A percentile compares a stretch with the other conserved stretches of the same genome.
Conservation (phyloP, 2,329 filamentous ascomycete species). For the Hawksworthiomyces lignivorus region DNA sequence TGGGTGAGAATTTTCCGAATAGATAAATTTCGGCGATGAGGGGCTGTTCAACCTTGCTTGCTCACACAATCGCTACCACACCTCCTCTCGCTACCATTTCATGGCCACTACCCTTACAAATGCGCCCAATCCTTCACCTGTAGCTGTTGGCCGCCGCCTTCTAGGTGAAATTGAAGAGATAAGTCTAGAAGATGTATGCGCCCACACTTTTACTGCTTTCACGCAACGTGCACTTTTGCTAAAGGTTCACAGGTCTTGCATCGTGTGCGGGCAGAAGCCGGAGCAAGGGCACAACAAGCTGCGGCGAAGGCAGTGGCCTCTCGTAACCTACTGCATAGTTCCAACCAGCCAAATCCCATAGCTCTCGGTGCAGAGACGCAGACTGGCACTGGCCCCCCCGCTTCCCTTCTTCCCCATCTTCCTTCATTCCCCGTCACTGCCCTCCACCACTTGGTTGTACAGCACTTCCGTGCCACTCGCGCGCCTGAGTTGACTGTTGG, state of each 20-base stretch:
- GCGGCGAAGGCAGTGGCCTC: too few species aligned
- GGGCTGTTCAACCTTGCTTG: too few species aligned
- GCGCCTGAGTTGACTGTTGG: constrained; percentile 40
- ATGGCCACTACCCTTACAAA: constrained; percentile 4
- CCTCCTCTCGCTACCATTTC: not conserved
- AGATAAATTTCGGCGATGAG: too few species aligned
- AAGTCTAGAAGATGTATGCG: constrained; percentile 50
- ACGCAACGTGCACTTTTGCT: constrained; percentile 1
- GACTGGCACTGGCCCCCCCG: too few species aligned
- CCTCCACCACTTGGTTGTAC: constrained; percentile 38
- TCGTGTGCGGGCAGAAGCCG: constrained; percentile 7
- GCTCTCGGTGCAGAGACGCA: too few species aligned
- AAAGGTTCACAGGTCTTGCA: constrained; percentile 9
- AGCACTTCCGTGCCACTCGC: constrained; percentile 41
- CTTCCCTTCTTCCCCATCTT: not conserved
- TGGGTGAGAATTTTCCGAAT: too few species aligned
- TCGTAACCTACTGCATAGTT: too few species aligned
- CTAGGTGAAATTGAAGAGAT: constrained; percentile 49
- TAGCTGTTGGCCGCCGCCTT: constrained; percentile 38
- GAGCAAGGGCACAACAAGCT: not conserved
- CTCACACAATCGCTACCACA: not conserved
- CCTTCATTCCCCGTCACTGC: constrained; percentile 30
- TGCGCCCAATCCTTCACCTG: too few species aligned
- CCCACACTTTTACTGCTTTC: not conserved
- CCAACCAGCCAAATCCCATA: too few species aligned